Evolutionary conservation across 176 grass and related monocot species (phyloP).

Genomic region (Melocanna baccifera): DNA sequence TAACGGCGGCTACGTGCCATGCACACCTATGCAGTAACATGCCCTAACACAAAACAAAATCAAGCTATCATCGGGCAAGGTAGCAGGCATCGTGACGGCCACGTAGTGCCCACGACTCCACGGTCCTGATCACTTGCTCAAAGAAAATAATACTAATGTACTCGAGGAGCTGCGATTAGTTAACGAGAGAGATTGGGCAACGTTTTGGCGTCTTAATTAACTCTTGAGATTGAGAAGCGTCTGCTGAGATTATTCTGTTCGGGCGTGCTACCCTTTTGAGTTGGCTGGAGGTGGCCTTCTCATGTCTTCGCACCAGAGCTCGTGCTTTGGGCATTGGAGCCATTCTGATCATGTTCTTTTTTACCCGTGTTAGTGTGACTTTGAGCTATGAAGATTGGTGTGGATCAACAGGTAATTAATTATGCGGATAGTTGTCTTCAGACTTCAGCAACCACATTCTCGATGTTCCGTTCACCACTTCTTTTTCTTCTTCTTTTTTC

Average conservation of each 20-base stretch:
- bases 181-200: not conserved
- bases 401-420: not conserved
- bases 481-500: no score
- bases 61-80: not conserved
- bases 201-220: not conserved
- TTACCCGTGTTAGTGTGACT: not conserved
- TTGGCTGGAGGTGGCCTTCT: not conserved
- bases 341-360: not conserved
- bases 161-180: not conserved
- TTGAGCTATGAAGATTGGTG: not conserved
- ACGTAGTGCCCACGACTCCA: constrained; percentile 39
- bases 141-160: not conserved
- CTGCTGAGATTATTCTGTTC: not conserved
- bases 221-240: not conserved
- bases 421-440: not conserved
- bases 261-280: not conserved
- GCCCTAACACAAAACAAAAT: not conserved
- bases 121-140: not conserved
- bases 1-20: constrained; percentile 42
- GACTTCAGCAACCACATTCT: no score
- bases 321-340: not conserved
- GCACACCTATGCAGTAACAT: constrained; percentile 30
- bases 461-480: no score
- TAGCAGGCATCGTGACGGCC: constrained; percentile 47
- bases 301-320: constrained; percentile 11